Evolutionary conservation across 441 rosid genomes (phyloP), one percentile per base, ranked within the genome.

Genomic region (Rhodomyrtus psidioides): DNA sequence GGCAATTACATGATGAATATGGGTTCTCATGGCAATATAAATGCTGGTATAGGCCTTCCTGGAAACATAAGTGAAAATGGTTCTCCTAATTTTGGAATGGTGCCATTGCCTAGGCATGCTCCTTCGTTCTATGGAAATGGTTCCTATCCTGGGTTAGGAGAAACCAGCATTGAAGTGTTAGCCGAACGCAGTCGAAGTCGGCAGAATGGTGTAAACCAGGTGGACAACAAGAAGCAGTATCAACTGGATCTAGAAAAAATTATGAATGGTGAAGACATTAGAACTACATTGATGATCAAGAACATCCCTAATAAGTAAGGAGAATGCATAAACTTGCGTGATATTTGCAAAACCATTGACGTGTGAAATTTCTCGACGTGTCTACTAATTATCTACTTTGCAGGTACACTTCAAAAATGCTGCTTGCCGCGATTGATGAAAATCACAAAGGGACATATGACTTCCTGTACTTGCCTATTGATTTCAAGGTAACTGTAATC

Each of bases 281-380:
- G 98, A 90, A 96, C 97, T 83, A 94, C 97, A 70, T 91, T 96
- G 86, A 93, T 96, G 95, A 94, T 96, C 15, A 96, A 95, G 89
- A 95, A 96, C 90, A 94, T 96, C 90, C 97, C 98, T 84, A 95
- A 96, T 89, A 96, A 95, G 98, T 96, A 91, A 92, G 96, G 86
- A 56, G 83, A 54, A 44, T 83, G 75, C 46, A 17, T 60, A 27
- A 86, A 87, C 86, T 51, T 65, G 74, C 5, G 39, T 84, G 54
- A 42, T 44, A 27, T 62, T 84, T n/a, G 46, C 53, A 59, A 27
- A 23, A 56, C 44, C 46, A 49, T 21, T 24, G 17, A 12, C 27
- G 17, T 27, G 30, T 86, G 30, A 54, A 17, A 58, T n/a, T 19
- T 55, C 81, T 58, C 83, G 83, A 58, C 5, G 46, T 87, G 75